A percentile compares a stretch with the other conserved stretches of the same genome.
Evolutionary conservation across 2,329 filamentous ascomycete species (phyloP).

Genomic region (Helotiales sp.): DNA sequence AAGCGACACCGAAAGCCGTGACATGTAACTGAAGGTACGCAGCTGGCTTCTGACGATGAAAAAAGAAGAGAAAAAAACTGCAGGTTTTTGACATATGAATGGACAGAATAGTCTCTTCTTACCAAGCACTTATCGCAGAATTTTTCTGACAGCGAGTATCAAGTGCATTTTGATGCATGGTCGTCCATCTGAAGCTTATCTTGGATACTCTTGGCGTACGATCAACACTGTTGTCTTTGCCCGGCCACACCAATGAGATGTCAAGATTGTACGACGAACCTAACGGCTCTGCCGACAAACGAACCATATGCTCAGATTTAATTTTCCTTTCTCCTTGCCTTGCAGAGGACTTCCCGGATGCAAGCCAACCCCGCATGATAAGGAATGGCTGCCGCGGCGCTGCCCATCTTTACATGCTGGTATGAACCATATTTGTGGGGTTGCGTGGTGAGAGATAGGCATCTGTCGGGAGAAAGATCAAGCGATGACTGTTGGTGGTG

Average conservation of each 20-base stretch:
- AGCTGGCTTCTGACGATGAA: background rate
- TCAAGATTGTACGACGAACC: background rate
- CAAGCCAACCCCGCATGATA: constrained; percentile 12
- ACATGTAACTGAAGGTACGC: background rate
- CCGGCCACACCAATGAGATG: constrained; percentile 9
- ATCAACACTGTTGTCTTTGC: background rate
- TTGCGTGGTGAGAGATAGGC: constrained; percentile 9
- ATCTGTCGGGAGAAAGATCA: background rate
- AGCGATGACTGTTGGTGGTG: constrained; percentile 2
- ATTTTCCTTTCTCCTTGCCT: background rate
- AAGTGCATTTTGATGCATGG: background rate
- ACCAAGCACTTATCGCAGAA: constrained; percentile 13
- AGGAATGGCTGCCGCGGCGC: constrained; percentile 11
- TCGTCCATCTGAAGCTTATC: constrained; percentile 14
- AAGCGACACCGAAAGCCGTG: background rate
- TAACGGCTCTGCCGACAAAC: constrained; percentile 7
- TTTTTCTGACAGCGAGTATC: background rate
- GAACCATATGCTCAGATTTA: background rate
- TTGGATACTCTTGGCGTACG: constrained; percentile 2
- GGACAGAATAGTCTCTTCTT: background rate
- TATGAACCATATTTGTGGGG: constrained; percentile 8
- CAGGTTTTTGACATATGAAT: background rate
- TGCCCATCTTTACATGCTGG: background rate
- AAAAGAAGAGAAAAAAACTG: background rate
- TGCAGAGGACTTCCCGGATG: background rate